Evolutionary conservation across 2,329 filamentous ascomycete species (phyloP).

Genomic region (Xylaria sp.): DNA sequence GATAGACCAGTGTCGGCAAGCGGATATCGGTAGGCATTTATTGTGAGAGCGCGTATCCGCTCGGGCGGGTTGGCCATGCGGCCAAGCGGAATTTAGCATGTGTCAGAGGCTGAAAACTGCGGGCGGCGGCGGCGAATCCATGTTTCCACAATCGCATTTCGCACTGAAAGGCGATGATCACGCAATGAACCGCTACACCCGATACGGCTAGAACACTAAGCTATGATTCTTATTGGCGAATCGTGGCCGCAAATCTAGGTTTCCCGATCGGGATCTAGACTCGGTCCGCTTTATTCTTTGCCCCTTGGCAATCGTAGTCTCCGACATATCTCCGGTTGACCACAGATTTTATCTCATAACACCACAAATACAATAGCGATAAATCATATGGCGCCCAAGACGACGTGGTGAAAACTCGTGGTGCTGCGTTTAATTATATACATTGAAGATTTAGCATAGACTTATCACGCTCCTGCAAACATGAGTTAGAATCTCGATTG

Average conservation of each 20-base stretch:
- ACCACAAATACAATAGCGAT: background rate
- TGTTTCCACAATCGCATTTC: conserved; percentile 29
- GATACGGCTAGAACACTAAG: conserved; percentile 17
- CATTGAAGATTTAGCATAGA: no score
- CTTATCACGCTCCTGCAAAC: no score
- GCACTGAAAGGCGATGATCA: conserved; percentile 36
- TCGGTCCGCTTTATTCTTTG: conserved; percentile 13
- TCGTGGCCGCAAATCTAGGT: conserved; percentile 9
- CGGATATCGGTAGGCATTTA: conserved; percentile 37
- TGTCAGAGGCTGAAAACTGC: conserved; percentile 31
- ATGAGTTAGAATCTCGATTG: background rate
- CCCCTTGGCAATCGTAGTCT: conserved; percentile 17
- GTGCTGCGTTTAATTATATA: no score
- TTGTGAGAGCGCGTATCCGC: conserved; percentile 23
- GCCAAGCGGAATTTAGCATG: conserved; percentile 32
- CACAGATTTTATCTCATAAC: background rate
- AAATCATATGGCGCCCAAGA: no score
- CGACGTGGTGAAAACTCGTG: no score
- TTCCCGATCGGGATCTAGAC: conserved; percentile 24
- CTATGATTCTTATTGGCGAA: conserved; percentile 4
- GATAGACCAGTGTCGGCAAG: conserved; percentile 36
- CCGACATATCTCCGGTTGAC: conserved; percentile 21
- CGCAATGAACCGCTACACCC: conserved; percentile 35
- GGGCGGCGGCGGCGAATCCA: conserved; percentile 12
- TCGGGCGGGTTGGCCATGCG: conserved; percentile 37